Evolutionary conservation across 2,329 filamentous ascomycete species (phyloP).

Genomic region (Exophiala lecanii-corni): DNA sequence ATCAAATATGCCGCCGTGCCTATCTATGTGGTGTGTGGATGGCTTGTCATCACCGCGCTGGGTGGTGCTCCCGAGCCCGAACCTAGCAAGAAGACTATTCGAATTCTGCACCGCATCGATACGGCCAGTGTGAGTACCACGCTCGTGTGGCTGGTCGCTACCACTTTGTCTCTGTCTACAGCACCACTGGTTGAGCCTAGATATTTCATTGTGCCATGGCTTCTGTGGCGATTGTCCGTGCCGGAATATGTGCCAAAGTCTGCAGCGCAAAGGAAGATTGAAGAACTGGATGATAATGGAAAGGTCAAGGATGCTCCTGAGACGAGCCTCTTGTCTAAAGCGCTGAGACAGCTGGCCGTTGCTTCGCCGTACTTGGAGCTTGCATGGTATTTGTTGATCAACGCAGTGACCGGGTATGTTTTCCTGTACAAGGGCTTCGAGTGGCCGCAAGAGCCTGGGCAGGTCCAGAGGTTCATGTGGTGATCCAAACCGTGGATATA

Average conservation of each 20-base stretch:
- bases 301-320: constrained; percentile 25
- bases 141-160: constrained; percentile 62
- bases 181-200: constrained; percentile 91
- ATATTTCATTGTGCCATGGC: constrained; percentile 94
- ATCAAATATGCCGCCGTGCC: constrained; percentile 65
- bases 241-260: constrained; percentile 32
- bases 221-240: constrained; percentile 81
- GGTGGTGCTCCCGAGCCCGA: constrained; percentile 29
- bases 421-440: constrained; percentile 55
- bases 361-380: constrained; percentile 49
- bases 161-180: constrained; percentile 73
- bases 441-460: constrained; percentile 56
- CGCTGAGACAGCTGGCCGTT: constrained; percentile 27
- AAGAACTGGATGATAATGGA: constrained; percentile 2
- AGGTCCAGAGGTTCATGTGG: constrained; percentile 59
- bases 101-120: constrained; percentile 22
- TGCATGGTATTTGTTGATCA: constrained; percentile 52
- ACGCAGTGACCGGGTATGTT: constrained; percentile 49
- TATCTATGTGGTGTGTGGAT: constrained; percentile 67
- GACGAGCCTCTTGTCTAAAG: constrained; percentile 3
- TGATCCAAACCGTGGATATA: constrained; percentile 28
- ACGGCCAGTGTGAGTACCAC: constrained; percentile 48
- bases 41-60: constrained; percentile 62
- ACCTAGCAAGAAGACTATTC: constrained; percentile 16
- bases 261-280: background rate